phyloP scores from a whole-genome alignment of 192 early-diverging fungal species.

The Umbelopsis sp. region DNA sequence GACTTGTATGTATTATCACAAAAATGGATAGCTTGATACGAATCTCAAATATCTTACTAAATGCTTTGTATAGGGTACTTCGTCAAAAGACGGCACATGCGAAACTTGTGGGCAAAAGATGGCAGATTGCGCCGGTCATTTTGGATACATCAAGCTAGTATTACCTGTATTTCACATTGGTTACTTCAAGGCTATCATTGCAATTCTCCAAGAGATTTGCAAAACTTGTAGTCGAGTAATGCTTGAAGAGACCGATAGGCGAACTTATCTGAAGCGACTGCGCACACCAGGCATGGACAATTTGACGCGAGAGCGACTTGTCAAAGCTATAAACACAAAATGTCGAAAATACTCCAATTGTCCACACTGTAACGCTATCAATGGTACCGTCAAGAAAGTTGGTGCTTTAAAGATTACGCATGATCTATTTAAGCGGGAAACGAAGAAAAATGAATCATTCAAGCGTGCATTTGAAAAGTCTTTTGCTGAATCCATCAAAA shows the following conservation, averaged over 20 bases:
- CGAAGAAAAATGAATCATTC: conserved; percentile 67
- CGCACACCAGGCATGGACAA: conserved; percentile 82
- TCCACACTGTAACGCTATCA: conserved; percentile 78
- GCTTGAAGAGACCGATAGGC: conserved; percentile 78
- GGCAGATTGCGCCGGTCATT: conserved; percentile 96
- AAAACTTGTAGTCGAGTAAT: conserved; percentile 92
- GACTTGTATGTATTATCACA: conserved; percentile 62
- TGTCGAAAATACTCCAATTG: conserved; percentile 91
- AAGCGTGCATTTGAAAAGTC: conserved; percentile 63
- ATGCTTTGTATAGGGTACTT: conserved; percentile 63
- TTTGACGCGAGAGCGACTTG: conserved; percentile 71
- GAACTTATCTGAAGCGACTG: conserved; percentile 69
- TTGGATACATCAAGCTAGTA: conserved; percentile 88
- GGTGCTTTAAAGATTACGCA: conserved; percentile 94
- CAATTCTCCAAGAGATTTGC: conserved; percentile 95
- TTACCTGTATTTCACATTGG: conserved; percentile 99
- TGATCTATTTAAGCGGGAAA: conserved; percentile 88
- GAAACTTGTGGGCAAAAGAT: conserved; percentile 88
- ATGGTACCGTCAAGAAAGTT: conserved; percentile 94
- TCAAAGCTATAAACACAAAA: conserved; percentile 80
- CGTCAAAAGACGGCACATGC: conserved; percentile 83
- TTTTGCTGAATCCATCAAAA: conserved; percentile 71
- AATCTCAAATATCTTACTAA: neutral
- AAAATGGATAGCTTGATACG: neutral
- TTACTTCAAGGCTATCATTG: conserved; percentile 89